Base-by-base conservation (phyloP, 805 yeast species). In the Candida gorgasii region DNA sequence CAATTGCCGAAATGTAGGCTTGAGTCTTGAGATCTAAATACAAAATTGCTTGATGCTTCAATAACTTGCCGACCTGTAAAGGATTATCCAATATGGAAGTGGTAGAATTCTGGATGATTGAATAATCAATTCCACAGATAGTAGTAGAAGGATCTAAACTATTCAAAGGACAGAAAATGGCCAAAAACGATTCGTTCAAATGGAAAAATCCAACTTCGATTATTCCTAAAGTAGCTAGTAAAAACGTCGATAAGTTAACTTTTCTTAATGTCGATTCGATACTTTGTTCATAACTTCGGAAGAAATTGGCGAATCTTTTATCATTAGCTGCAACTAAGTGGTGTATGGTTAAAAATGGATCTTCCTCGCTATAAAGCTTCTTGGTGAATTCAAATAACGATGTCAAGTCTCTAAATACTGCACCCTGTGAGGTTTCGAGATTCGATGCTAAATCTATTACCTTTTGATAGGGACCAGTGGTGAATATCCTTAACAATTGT, bases 21-120 rank as follows among this genome's bases (percentile, higher is more conserved):
- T 93, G 99, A 0, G 99, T 93, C 60, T 93, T 93, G 58, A 93
- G 73, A 52, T 93, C 97, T 29, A 93, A 69, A 52, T 75, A 89
- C 39, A 93, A 64, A 9, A 79, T 80, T 0, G 93, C 89, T 52
- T 88, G 97, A 8, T 86, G 79, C 59, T 89, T 89, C 45, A 89
- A 67, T 31, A 93, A 67, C 52, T 82, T 78, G 4, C 89, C 76
- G 11, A 67, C 69, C 30, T 56, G 61, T 9, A 13, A 13, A 18
- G 27, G 30, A 35, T 65, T 74, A 7, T 73, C 73, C 19, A 58
- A 57, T 23, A 39, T 23, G 11, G 37, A 31, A 19, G 22, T 24
- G 3, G 19, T 28, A 7, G 56, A 57, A 7, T 63, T 63, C 47
- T 68, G 73, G 18, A 65, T 53, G 42, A 61, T 61, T 20, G 50